A percentile compares a stretch with the other conserved stretches of the same genome.
Conservation (phyloP, 192 early-diverging fungal species). For the Dimargaris verticillata region DNA sequence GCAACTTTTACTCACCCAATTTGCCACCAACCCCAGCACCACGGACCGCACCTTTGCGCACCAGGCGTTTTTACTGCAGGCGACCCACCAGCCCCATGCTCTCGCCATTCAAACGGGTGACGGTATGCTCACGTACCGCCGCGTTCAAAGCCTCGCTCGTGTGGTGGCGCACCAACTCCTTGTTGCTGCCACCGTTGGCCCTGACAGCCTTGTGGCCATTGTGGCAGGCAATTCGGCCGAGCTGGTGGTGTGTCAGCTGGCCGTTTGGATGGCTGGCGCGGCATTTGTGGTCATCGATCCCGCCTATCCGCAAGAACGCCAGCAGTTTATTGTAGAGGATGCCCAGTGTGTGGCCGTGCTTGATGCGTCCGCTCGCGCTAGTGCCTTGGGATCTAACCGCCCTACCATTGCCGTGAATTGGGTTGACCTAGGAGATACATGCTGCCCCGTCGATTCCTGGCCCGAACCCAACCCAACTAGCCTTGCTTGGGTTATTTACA, state of each 20-base stretch:
- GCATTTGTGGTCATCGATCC: slow-evolving; percentile 1
- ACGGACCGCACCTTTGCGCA: no score
- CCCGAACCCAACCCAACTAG: neutral
- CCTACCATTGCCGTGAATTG: no score
- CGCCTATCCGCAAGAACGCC: neutral
- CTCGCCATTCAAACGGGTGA: neutral
- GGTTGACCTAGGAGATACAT: no score
- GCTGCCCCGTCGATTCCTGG: neutral
- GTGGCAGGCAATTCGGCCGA: neutral
- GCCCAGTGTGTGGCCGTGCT: neutral
- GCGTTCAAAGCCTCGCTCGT: neutral
- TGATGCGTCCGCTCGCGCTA: neutral
- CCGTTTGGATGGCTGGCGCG: neutral
- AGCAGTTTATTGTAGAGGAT: neutral
- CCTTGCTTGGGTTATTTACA: slow-evolving; percentile 8
- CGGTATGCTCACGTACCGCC: neutral
- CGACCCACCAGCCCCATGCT: neutral
- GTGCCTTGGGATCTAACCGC: neutral
- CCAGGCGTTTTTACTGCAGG: neutral
- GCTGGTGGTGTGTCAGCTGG: neutral
- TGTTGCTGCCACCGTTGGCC: neutral
- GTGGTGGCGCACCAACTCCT: neutral
- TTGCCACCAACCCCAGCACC: neutral
- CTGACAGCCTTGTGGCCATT: neutral
- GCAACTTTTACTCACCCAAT: neutral